phyloP scores from a whole-genome alignment of 768 basidiomycete genomes.

The Podaxis pistillaris region DNA sequence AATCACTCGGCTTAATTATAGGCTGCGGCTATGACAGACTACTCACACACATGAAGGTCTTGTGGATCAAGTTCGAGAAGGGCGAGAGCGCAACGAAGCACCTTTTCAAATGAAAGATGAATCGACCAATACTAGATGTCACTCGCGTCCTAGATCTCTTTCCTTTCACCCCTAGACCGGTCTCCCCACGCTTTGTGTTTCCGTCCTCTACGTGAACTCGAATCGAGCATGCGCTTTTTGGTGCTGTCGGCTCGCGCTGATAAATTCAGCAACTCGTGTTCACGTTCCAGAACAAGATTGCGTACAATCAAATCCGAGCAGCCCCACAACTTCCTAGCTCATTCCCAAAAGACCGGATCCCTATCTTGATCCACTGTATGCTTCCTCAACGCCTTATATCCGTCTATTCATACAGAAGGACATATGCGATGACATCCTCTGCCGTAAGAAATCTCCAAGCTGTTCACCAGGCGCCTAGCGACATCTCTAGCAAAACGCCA shows the following conservation, averaged over 20 bases:
- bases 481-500: constrained; percentile 15
- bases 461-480: constrained; percentile 12
- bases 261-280: neutral
- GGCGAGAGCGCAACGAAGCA: neutral
- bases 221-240: neutral
- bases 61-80: neutral
- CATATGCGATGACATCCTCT: constrained; percentile 11
- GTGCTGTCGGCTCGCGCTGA: neutral
- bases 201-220: neutral
- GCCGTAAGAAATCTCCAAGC: constrained; percentile 21
- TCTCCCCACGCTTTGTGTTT: neutral
- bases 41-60: neutral
- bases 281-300: neutral
- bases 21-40: neutral
- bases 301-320: neutral
- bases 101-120: neutral
- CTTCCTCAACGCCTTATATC: constrained; percentile 18
- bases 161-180: neutral
- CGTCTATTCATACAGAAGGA: constrained; percentile 15
- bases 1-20: neutral
- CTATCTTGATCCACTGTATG: neutral
- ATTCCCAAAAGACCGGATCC: neutral
- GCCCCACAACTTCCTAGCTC: neutral
- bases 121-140: neutral
- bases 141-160: neutral